phyloP scores from a whole-genome alignment of 2,329 filamentous ascomycete genomes.

The Epichloe sylvatica region DNA sequence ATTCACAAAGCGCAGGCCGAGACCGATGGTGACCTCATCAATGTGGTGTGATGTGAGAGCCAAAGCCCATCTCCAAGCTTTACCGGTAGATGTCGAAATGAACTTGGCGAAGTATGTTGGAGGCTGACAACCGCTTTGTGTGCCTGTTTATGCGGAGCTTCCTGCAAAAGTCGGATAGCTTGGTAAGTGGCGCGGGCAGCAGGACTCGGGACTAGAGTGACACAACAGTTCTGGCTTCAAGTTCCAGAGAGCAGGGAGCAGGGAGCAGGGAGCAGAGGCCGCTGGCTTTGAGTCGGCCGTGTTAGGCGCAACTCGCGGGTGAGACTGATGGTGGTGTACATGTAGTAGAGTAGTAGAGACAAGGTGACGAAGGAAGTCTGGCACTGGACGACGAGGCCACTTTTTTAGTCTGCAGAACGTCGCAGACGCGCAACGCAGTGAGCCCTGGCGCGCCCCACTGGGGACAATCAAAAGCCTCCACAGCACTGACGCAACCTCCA shows the following conservation, averaged over 20 bases:
- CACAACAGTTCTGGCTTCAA: background rate
- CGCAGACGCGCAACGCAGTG: too few species aligned
- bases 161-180: background rate
- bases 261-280: background rate
- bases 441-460: too few species aligned
- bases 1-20: slow-evolving; percentile 3
- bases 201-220: background rate
- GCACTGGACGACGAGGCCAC: background rate
- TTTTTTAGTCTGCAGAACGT: too few species aligned
- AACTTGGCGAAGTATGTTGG: background rate
- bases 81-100: background rate
- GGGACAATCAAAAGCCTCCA: background rate
- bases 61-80: background rate
- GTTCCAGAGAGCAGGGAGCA: background rate
- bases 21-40: slow-evolving; percentile 1
- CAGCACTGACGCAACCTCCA: slow-evolving; percentile 3
- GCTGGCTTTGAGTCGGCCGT: background rate
- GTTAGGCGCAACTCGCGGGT: background rate
- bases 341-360: background rate
- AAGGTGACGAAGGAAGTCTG: background rate
- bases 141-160: background rate
- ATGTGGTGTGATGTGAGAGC: slow-evolving; percentile 1
- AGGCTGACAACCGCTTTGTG: background rate
- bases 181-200: background rate
- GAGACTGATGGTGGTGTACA: background rate